Evolutionary conservation across 73 alveolate genomes (phyloP).

Genomic region (Loxodes magnus): DNA sequence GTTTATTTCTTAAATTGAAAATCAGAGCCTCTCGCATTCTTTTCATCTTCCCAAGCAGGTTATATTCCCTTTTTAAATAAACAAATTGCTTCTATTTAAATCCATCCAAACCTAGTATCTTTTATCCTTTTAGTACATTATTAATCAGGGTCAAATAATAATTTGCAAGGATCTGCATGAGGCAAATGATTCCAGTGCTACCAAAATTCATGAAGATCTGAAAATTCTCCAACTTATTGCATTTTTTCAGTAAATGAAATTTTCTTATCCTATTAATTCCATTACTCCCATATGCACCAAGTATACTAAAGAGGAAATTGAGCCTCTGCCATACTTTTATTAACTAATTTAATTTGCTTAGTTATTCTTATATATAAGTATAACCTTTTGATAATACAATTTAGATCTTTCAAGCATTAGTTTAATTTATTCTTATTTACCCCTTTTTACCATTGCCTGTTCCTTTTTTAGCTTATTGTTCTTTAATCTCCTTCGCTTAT

Average conservation of each 20-base stretch:
- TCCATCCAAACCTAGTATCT: not conserved
- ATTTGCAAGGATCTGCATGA: conserved; percentile 3
- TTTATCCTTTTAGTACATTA: not conserved
- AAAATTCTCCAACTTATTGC: conserved; percentile 4
- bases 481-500: too few species aligned
- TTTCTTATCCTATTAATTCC: not conserved
- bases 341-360: too few species aligned
- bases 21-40: conserved; percentile 9
- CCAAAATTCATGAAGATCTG: conserved; percentile 6
- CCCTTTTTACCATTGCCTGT: too few species aligned
- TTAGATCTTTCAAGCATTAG: too few species aligned
- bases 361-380: too few species aligned
- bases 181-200: conserved; percentile 16
- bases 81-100: conserved; percentile 5
- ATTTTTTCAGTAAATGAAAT: not conserved
- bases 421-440: too few species aligned
- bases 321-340: too few species aligned
- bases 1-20: not conserved
- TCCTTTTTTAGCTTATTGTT: too few species aligned
- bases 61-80: conserved; percentile 1
- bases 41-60: conserved; percentile 15
- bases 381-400: too few species aligned
- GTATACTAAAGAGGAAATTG: conserved; percentile 2
- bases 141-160: conserved; percentile 10
- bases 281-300: conserved; percentile 10